Evolutionary conservation across 441 rosid species (phyloP).

Genomic region (Pelargonium cotyledonis): DNA sequence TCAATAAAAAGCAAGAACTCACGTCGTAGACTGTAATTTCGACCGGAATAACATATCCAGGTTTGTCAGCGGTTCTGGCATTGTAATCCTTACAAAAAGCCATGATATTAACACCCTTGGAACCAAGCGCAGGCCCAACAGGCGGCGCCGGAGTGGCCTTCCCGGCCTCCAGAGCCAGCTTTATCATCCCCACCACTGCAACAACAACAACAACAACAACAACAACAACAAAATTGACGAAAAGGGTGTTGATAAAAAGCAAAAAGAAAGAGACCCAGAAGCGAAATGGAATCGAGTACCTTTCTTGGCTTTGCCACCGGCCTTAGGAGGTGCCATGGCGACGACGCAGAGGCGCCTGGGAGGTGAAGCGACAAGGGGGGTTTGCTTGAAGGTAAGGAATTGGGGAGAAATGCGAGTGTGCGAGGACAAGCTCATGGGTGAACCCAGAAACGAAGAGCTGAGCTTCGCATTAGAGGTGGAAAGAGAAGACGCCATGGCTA

Average conservation of each 20-base stretch:
- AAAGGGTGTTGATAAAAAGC: background rate
- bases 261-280: background rate
- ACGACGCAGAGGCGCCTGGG: slow-evolving; percentile 39
- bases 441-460: slow-evolving; percentile 31
- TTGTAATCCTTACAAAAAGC: slow-evolving; percentile 96
- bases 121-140: slow-evolving; percentile 89
- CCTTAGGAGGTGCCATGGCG: slow-evolving; percentile 77
- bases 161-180: slow-evolving; percentile 87
- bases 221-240: background rate
- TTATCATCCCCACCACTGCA: slow-evolving; percentile 70
- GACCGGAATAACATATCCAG: slow-evolving; percentile 83
- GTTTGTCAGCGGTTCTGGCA: slow-evolving; percentile 97
- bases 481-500: too few relatives aligned
- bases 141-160: slow-evolving; percentile 98
- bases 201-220: background rate
- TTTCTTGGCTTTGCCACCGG: slow-evolving; percentile 59
- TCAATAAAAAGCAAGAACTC: slow-evolving; percentile 26
- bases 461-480: too few relatives aligned
- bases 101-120: slow-evolving; percentile 89
- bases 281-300: slow-evolving; percentile 21
- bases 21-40: slow-evolving; percentile 92
- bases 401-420: slow-evolving; percentile 29
- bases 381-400: slow-evolving; percentile 24
- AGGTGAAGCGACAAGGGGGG: slow-evolving; percentile 28
- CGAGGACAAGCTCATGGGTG: slow-evolving; percentile 32